These are phyloP conservation scores for Agrocybe praecox DNA, from an alignment of 768 basidiomycete genomes.

Conservation along the genomic window DNA sequence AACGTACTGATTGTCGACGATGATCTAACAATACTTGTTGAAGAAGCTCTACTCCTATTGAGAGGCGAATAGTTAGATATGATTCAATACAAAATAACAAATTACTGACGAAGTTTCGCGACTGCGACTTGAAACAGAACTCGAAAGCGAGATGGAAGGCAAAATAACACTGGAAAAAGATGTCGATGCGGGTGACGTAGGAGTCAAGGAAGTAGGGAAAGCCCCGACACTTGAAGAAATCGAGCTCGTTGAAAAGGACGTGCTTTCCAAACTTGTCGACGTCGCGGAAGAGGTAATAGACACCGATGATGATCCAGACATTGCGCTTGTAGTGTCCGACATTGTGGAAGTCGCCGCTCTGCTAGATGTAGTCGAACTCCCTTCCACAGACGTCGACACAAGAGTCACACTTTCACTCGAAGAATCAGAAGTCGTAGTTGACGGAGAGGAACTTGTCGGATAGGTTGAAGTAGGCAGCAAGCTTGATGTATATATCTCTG, in stretches of 20 bases:
- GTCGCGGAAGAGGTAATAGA: not conserved
- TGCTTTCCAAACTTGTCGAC: not conserved
- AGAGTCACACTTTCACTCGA: not conserved
- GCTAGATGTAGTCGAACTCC: not conserved
- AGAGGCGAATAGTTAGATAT: not conserved
- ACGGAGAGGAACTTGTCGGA: not conserved
- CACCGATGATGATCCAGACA: not conserved
- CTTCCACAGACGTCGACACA: not conserved
- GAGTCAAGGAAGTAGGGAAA: not conserved
- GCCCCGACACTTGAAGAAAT: not conserved
- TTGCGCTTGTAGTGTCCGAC: not conserved
- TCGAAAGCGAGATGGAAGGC: not conserved
- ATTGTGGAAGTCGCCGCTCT: not conserved
- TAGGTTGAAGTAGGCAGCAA: not conserved
- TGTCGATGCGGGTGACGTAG: not conserved
- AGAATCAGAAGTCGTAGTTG: not conserved
- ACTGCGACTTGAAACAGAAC: not conserved
- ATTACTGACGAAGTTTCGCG: not conserved
- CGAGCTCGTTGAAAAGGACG: not conserved
- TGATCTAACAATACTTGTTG: not conserved
- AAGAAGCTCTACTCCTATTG: not conserved
- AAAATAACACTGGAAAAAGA: not conserved
- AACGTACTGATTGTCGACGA: not conserved
- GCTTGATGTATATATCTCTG: not conserved
- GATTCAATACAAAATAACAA: not conserved